Evolutionary conservation across 805 yeast genomes (phyloP).

Genomic region (Metschnikowia gelsemii): DNA sequence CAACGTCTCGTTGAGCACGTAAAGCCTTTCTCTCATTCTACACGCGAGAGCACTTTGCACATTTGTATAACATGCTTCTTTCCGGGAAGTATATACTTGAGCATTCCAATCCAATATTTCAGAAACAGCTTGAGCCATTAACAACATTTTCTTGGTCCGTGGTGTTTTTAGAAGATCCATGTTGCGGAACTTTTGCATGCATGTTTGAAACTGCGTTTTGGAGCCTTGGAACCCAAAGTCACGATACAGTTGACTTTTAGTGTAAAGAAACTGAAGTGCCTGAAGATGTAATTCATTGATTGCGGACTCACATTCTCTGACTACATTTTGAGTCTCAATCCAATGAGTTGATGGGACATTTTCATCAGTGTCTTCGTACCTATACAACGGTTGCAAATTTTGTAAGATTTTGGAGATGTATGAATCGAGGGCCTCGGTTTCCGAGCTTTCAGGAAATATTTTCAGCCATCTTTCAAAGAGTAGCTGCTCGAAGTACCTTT

Average conservation of each 20-base stretch:
- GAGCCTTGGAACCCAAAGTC: background rate
- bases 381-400: background rate
- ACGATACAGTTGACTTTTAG: slow-evolving; percentile 2
- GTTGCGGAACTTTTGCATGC: background rate
- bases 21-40: slow-evolving; percentile 2
- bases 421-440: background rate
- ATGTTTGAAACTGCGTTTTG: background rate
- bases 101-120: slow-evolving; percentile 4
- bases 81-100: slow-evolving; percentile 1
- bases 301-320: background rate
- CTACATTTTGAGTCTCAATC: background rate
- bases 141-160: background rate
- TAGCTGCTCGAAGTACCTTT: slow-evolving; percentile 7
- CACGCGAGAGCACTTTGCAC: slow-evolving; percentile 7
- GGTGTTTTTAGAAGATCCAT: background rate
- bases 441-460: background rate
- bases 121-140: background rate
- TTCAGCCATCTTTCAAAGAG: slow-evolving; percentile 8
- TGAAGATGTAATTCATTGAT: background rate
- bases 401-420: background rate
- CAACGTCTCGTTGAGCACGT: background rate
- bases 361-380: no score
- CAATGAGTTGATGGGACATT: no score
- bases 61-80: background rate
- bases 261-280: background rate